These are phyloP conservation scores for Deakozyma indianensis DNA, from an alignment of 805 yeast genomes.

Conservation along the genomic window DNA sequence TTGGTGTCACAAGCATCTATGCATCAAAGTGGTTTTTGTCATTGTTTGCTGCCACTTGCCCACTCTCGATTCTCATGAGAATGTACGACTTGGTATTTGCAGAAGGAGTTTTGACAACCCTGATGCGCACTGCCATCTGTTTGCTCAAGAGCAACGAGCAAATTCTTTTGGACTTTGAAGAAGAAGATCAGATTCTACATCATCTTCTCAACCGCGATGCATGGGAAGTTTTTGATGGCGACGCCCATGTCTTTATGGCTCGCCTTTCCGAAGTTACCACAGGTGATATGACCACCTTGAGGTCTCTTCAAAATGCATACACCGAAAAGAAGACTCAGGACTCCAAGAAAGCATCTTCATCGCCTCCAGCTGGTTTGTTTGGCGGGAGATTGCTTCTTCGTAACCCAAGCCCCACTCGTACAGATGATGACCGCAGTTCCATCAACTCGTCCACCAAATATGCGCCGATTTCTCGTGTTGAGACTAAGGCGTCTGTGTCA, in stretches of 20 bases:
- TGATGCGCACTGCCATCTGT: constrained; percentile 42
- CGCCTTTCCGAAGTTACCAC: constrained; percentile 13
- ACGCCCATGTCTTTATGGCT: constrained; percentile 23
- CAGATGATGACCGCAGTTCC: not conserved
- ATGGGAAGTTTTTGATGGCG: constrained; percentile 28
- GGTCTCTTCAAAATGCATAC: constrained; percentile 3
- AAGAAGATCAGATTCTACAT: constrained; percentile 28
- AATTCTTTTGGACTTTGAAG: constrained; percentile 20
- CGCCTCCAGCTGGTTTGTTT: not conserved
- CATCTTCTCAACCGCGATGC: constrained; percentile 26
- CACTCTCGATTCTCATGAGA: constrained; percentile 33
- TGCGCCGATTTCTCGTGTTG: not conserved
- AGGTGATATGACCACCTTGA: constrained; percentile 8
- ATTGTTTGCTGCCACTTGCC: constrained; percentile 45
- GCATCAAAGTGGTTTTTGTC: constrained; percentile 58
- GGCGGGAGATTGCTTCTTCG: not conserved
- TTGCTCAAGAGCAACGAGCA: constrained; percentile 35
- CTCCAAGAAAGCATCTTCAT: not conserved
- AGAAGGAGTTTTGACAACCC: constrained; percentile 40
- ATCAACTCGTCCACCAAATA: not conserved
- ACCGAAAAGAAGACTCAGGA: not conserved
- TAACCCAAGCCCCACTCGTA: not conserved
- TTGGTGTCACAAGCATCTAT: constrained; percentile 32
- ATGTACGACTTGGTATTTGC: constrained; percentile 36
- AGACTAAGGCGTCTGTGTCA: constrained; percentile 2